A percentile compares a stretch with the other conserved stretches of the same genome.
Conservation (phyloP, 2,329 filamentous ascomycete genomes). For the Shiraia sp. region DNA sequence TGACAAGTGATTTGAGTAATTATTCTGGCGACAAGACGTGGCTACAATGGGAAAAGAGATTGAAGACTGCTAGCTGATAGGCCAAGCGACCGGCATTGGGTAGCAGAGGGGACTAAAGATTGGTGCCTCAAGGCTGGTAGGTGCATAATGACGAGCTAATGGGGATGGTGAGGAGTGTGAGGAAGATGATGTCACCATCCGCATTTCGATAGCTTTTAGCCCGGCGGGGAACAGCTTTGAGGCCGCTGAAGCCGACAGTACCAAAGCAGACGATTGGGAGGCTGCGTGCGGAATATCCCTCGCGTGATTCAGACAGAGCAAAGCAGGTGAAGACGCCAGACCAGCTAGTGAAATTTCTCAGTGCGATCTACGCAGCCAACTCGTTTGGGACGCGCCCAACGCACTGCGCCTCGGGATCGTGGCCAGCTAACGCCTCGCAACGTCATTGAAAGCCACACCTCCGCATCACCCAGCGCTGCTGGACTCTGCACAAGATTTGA, state of each 20-base stretch:
- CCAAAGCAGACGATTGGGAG: too few species aligned
- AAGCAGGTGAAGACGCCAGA: too few species aligned
- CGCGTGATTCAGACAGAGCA: too few species aligned
- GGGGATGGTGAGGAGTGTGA: conserved; percentile 7
- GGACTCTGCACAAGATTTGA: conserved; percentile 8
- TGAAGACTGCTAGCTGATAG: conserved; percentile 6
- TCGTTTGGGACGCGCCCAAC: conserved; percentile 14
- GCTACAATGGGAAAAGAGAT: conserved; percentile 3
- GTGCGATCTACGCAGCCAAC: conserved; percentile 20
- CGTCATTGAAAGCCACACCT: conserved; percentile 25
- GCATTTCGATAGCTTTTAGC: too few species aligned
- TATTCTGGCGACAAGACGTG: conserved; percentile 2
- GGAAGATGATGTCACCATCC: too few species aligned
- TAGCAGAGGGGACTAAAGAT: conserved; percentile 10
- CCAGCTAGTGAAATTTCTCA: too few species aligned
- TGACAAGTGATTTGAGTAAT: neutral
- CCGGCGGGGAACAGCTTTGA: too few species aligned
- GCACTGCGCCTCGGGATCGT: conserved; percentile 19
- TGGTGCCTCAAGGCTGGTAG: conserved; percentile 6
- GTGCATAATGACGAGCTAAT: conserved; percentile 21
- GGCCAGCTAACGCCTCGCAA: conserved; percentile 16
- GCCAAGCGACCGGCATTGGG: conserved; percentile 4
- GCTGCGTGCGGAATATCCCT: too few species aligned
- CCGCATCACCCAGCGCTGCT: conserved; percentile 9
- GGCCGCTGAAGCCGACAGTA: too few species aligned